These are phyloP conservation scores for Bifiguratus adelaidae DNA, from an alignment of 192 early-diverging fungal genomes.

Conservation along the genomic window DNA sequence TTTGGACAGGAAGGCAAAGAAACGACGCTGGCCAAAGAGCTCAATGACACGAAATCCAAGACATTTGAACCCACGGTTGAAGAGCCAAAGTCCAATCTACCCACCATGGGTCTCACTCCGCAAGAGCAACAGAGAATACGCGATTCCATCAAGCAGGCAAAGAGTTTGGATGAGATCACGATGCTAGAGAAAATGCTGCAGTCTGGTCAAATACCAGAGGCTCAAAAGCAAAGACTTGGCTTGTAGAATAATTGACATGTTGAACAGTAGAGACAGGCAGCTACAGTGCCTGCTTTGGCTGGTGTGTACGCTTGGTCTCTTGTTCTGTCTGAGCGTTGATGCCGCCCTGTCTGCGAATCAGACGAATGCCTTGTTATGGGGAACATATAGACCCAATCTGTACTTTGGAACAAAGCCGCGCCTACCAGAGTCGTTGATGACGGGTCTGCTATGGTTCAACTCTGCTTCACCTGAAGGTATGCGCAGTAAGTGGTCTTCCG, in stretches of 20 bases:
- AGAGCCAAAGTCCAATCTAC: constrained; percentile 39
- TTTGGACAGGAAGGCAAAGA: constrained; percentile 59
- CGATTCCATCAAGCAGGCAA: constrained; percentile 65
- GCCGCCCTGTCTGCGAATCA: too few species aligned
- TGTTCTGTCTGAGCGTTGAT: too few species aligned
- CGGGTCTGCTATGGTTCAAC: constrained; percentile 93
- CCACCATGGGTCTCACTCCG: constrained; percentile 41
- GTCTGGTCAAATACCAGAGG: constrained; percentile 37
- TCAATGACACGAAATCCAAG: constrained; percentile 56
- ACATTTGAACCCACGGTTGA: constrained; percentile 64
- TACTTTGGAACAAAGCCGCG: constrained; percentile 89
- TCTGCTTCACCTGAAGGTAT: constrained; percentile 38
- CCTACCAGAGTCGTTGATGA: constrained; percentile 62
- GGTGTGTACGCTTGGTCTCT: too few species aligned
- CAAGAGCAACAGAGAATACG: constrained; percentile 63
- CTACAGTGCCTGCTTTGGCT: too few species aligned
- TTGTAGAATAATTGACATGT: too few species aligned
- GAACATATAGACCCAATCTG: constrained; percentile 84
- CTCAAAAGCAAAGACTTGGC: too few species aligned
- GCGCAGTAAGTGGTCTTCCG: not conserved
- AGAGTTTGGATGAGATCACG: constrained; percentile 64
- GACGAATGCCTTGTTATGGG: constrained; percentile 65
- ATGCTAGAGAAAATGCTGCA: constrained; percentile 58
- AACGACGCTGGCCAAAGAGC: constrained; percentile 51
- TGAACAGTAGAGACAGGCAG: too few species aligned